Evolutionary conservation across 306 rosid species (phyloP).

Genomic region (Astragalus glycyphyllos): DNA sequence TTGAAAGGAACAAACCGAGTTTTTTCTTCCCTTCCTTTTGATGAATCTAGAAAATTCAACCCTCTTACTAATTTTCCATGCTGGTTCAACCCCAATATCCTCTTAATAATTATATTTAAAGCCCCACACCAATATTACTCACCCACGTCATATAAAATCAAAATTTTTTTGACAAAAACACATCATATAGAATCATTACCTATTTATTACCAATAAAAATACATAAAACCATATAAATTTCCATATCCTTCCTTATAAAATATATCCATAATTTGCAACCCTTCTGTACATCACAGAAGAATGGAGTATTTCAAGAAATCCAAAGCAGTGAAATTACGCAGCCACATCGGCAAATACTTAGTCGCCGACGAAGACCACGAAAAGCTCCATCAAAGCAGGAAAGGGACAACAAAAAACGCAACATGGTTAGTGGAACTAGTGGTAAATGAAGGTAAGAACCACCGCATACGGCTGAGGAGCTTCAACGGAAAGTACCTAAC

Average conservation of each 20-base stretch:
- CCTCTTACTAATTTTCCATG: background rate
- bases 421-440: constrained; percentile 66
- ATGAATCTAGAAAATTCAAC: background rate
- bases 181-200: background rate
- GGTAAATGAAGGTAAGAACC: constrained; percentile 47
- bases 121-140: background rate
- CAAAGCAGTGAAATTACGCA: constrained; percentile 62
- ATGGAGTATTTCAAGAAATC: constrained; percentile 75
- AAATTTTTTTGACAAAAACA: too few relatives aligned
- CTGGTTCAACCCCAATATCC: background rate
- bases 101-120: background rate
- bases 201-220: constrained; percentile 10
- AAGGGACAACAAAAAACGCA: constrained; percentile 46
- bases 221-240: background rate
- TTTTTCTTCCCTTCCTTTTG: too few relatives aligned
- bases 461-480: constrained; percentile 55
- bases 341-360: constrained; percentile 77
- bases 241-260: too few relatives aligned
- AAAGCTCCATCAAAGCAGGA: constrained; percentile 68
- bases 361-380: constrained; percentile 56
- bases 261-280: background rate
- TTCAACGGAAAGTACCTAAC: constrained; percentile 63
- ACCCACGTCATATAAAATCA: too few relatives aligned
- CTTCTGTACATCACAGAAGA: too few relatives aligned
- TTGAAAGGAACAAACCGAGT: too few relatives aligned